A percentile compares a stretch with the other conserved stretches of the same genome.
phyloP scores from a whole-genome alignment of 75 land plant genomes.

The Chamaecyparis obtusa region DNA sequence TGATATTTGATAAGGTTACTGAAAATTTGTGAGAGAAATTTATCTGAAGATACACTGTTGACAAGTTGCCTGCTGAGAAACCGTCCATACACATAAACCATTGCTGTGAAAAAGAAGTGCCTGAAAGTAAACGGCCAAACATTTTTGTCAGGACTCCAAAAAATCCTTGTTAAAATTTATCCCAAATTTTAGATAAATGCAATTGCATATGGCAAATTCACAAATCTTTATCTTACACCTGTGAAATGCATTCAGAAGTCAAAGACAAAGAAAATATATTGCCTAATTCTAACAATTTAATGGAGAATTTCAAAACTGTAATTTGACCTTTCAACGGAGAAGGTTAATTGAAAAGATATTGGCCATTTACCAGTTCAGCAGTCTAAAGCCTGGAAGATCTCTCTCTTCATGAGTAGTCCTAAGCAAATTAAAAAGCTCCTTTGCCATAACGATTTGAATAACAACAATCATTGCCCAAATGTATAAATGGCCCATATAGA shows the following conservation, averaged over 20 bases:
- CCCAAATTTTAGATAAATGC: background rate
- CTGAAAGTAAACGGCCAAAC: slow-evolving; percentile 34
- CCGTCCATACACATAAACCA: slow-evolving; percentile 93
- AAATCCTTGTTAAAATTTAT: background rate
- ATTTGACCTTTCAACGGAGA: slow-evolving; percentile 1
- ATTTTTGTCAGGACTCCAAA: background rate
- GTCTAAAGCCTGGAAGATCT: slow-evolving; percentile 78
- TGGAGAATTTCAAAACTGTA: background rate
- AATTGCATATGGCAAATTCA: background rate
- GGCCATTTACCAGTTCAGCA: slow-evolving; percentile 78
- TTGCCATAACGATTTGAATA: slow-evolving; percentile 88
- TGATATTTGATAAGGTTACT: slow-evolving; percentile 83
- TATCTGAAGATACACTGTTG: slow-evolving; percentile 80
- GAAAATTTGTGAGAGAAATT: slow-evolving; percentile 62
- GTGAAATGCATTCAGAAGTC: background rate
- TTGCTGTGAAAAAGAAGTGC: slow-evolving; percentile 97
- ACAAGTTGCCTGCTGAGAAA: slow-evolving; percentile 82
- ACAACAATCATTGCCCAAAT: slow-evolving; percentile 93
- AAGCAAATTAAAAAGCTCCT: slow-evolving; percentile 81
- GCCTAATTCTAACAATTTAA: background rate
- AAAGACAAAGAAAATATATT: background rate
- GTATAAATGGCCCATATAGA: slow-evolving; percentile 94
- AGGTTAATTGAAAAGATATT: slow-evolving; percentile 1
- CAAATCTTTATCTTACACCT: background rate
- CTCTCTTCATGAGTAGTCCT: slow-evolving; percentile 68